phyloP scores from a whole-genome alignment of 2,329 filamentous ascomycete species.

The Cladosporium sp. region DNA sequence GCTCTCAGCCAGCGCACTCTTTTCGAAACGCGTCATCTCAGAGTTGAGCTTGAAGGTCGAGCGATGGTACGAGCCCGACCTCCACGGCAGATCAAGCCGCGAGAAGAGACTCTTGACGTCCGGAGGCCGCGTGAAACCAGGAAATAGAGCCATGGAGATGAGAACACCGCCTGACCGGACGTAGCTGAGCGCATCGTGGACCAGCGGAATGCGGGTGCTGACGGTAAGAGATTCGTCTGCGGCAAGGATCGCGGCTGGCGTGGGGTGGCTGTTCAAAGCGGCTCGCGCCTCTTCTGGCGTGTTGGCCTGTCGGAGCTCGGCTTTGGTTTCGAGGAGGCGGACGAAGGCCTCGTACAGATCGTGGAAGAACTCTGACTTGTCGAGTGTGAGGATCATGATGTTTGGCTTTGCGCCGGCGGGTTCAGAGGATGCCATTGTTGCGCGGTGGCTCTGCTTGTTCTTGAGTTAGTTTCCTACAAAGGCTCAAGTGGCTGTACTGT shows the following conservation, averaged over 20 bases:
- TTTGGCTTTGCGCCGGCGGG: conserved; percentile 10
- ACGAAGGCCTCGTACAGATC: conserved; percentile 24
- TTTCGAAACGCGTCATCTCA: conserved; percentile 22
- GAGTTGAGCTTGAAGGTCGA: conserved; percentile 27
- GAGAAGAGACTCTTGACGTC: conserved; percentile 26
- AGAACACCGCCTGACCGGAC: conserved; percentile 27
- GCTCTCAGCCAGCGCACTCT: conserved; percentile 12
- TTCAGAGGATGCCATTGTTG: not conserved
- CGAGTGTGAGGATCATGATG: conserved; percentile 27
- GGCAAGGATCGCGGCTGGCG: conserved; percentile 23
- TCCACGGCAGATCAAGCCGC: conserved; percentile 27
- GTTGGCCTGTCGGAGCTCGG: conserved; percentile 25
- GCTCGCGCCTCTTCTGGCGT: conserved; percentile 21
- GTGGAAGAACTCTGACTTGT: conserved; percentile 27
- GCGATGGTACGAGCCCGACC: conserved; percentile 29
- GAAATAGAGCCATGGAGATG: conserved; percentile 29
- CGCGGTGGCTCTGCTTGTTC: not conserved
- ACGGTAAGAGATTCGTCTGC: conserved; percentile 25
- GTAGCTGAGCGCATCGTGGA: conserved; percentile 26
- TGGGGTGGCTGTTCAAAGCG: conserved; percentile 18
- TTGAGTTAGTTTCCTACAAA: not conserved
- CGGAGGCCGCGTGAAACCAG: conserved; percentile 8
- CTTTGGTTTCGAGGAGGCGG: conserved; percentile 20
- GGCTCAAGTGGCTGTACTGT: not conserved
- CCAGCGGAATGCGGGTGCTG: conserved; percentile 15